Evolutionary conservation across 2,329 filamentous ascomycete genomes (phyloP).

Genomic region (Colletotrichum chrysophilum): DNA sequence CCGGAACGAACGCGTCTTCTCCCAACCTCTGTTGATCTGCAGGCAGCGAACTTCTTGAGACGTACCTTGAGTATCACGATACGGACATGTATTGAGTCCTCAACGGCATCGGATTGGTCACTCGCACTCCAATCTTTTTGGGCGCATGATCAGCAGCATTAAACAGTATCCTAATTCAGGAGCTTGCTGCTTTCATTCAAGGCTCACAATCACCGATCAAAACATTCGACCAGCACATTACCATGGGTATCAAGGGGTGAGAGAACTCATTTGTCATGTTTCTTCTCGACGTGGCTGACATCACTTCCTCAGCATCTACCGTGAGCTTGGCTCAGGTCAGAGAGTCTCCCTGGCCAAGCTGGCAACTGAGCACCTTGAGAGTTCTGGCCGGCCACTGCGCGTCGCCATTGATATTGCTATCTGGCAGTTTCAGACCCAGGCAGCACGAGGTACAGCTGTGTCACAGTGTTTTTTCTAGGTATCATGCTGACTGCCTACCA

Average conservation of each 20-base stretch:
- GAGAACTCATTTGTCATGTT: constrained; percentile 4
- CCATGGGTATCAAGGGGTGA: constrained; percentile 73
- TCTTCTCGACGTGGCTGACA: neutral
- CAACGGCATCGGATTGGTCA: neutral
- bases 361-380: constrained; percentile 76
- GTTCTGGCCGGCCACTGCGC: constrained; percentile 74
- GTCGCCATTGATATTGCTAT: constrained; percentile 95
- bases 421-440: constrained; percentile 94
- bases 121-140: neutral
- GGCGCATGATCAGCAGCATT: neutral
- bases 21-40: neutral
- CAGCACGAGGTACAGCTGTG: constrained; percentile 65
- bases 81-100: neutral
- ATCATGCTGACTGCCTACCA: constrained; percentile 27
- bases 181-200: neutral
- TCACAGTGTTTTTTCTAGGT: neutral
- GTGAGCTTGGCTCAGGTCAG: constrained; percentile 82
- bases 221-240: neutral
- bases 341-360: constrained; percentile 84
- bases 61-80: neutral
- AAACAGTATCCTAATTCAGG: neutral
- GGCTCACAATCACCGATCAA: neutral
- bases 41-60: neutral
- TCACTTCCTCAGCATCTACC: constrained; percentile 73
- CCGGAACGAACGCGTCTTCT: neutral